Base-by-base conservation (phyloP, 495 filamentous ascomycete genomes). In the Xylaria nigripes region DNA sequence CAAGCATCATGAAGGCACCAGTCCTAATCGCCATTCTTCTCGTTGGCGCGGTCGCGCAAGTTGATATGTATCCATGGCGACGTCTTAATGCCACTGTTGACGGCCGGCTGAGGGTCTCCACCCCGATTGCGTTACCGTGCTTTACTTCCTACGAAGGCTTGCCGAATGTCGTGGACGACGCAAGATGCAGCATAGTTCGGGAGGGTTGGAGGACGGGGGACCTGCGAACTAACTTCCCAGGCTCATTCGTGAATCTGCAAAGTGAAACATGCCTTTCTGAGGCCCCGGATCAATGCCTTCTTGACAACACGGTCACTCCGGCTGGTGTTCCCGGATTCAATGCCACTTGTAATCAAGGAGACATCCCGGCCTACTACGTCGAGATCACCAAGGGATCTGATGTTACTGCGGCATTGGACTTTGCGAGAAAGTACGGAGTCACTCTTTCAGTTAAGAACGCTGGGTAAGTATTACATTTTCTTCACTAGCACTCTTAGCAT, bases 331-430 rank as follows among this genome's bases (percentile, higher is more conserved):
- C 56, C 5, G 42, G 32, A 43, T 51, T 24, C 43, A 63, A 48
- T 56, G 57, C 56, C 36, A 60, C 54, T 13, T 59, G 61, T 32
- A 60, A 63, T 19, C 61, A 63, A 34, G 63, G 57, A 24, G 61
- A 55, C 32, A 53, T 62, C 18, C 63, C 61, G 22, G 55, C 54
- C 1, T 87, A 86, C 50, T 69, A 75, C 7, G 71, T 83, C 56
- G 75, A 80, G 55, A 74, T 77, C 21, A 65, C 59, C 15, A 43
- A 46, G 2, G 57, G 63, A 2, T 48, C 21, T 1, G 71, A 81
- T 25, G 65, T 76, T 21, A 61, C 53, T 13, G 66, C 68, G 2
- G 76, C 69, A 0, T 45, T 84, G 6, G 57, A 63, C 0, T 83
- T 82, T 51, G 74, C 77, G 13, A 51, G 53, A n/a, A 29, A 65